Evolutionary conservation across 768 basidiomycete genomes (phyloP).

Genomic region (Leccinum subgranulosum): DNA sequence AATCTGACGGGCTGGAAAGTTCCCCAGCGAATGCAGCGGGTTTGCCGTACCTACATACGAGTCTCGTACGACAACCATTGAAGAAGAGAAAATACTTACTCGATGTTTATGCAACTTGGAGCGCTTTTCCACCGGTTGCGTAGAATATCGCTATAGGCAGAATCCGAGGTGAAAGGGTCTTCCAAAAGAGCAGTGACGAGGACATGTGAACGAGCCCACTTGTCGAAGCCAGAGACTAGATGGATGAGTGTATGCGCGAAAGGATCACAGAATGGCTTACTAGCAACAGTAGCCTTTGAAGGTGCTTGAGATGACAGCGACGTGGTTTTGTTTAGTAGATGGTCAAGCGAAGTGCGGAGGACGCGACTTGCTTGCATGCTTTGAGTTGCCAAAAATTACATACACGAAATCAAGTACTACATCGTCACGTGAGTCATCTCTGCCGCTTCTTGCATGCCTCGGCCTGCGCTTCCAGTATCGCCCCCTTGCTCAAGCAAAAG

Average conservation of each 20-base stretch:
- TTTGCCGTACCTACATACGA: slow-evolving; percentile 21
- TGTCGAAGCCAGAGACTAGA: slow-evolving; percentile 59
- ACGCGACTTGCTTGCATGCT: slow-evolving; percentile 23
- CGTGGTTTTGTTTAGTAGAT: slow-evolving; percentile 46
- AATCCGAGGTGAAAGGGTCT: slow-evolving; percentile 63
- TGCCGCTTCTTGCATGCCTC: slow-evolving; percentile 25
- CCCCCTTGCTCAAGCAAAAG: slow-evolving; percentile 78
- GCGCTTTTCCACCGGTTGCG: slow-evolving; percentile 48
- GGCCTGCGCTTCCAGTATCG: slow-evolving; percentile 67
- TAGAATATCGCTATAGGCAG: slow-evolving; percentile 39
- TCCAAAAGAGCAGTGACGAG: slow-evolving; percentile 69
- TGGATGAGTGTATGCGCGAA: slow-evolving; percentile 1
- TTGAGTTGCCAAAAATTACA: slow-evolving; percentile 4
- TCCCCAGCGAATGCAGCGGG: slow-evolving; percentile 17
- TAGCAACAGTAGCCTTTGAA: slow-evolving; percentile 44
- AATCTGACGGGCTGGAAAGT: slow-evolving; percentile 47
- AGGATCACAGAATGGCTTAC: slow-evolving; percentile 34
- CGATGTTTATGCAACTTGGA: slow-evolving; percentile 22
- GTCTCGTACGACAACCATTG: background rate
- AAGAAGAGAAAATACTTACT: slow-evolving; percentile 17
- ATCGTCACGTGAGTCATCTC: slow-evolving; percentile 20
- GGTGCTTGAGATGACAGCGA: slow-evolving; percentile 36
- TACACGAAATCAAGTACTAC: background rate
- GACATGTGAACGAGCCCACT: slow-evolving; percentile 51
- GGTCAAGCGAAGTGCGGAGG: background rate